A percentile compares a stretch with the other conserved stretches of the same genome.
Conservation (phyloP, 2,329 filamentous ascomycete genomes). For the Ophiostoma montium region DNA sequence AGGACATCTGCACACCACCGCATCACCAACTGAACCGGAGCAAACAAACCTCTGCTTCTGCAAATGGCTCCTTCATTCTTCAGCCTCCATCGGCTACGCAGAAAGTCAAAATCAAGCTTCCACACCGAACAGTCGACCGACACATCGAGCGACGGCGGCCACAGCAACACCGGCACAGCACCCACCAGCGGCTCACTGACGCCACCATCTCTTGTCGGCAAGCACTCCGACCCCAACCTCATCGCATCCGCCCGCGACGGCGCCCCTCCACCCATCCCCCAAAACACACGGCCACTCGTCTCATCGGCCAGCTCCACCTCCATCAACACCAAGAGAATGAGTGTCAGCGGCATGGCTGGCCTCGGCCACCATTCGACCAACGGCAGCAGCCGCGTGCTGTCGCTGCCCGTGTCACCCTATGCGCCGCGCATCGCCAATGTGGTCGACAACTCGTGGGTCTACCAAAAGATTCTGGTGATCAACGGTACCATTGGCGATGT, state of each 20-base stretch:
- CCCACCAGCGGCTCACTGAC: conserved; percentile 58
- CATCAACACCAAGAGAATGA: conserved; percentile 38
- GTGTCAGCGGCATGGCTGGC: conserved; percentile 49
- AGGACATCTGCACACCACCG: too few relatives aligned
- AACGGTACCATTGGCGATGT: conserved; percentile 70
- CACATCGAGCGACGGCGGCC: conserved; percentile 45
- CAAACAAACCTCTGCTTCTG: too few relatives aligned
- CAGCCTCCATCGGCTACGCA: conserved; percentile 54
- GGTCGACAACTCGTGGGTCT: conserved; percentile 73
- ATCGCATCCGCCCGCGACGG: conserved; percentile 32
- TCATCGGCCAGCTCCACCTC: conserved; percentile 3
- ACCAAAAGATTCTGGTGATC: conserved; percentile 78
- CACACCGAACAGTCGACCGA: conserved; percentile 47
- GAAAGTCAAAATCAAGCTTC: conserved; percentile 63
- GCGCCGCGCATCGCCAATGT: conserved; percentile 70
- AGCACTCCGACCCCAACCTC: conserved; percentile 50
- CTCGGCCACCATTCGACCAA: conserved; percentile 40
- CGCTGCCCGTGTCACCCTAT: conserved; percentile 57
- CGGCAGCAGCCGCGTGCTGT: conserved; percentile 37
- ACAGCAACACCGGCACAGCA: conserved; percentile 40
- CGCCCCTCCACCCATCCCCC: conserved; percentile 18
- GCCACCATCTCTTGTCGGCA: conserved; percentile 52
- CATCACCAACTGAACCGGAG: too few relatives aligned
- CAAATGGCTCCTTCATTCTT: conserved; percentile 52
- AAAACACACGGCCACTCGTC: conserved; percentile 19